Base-by-base conservation (phyloP, 805 yeast species). In the Ogataea allantospora region DNA sequence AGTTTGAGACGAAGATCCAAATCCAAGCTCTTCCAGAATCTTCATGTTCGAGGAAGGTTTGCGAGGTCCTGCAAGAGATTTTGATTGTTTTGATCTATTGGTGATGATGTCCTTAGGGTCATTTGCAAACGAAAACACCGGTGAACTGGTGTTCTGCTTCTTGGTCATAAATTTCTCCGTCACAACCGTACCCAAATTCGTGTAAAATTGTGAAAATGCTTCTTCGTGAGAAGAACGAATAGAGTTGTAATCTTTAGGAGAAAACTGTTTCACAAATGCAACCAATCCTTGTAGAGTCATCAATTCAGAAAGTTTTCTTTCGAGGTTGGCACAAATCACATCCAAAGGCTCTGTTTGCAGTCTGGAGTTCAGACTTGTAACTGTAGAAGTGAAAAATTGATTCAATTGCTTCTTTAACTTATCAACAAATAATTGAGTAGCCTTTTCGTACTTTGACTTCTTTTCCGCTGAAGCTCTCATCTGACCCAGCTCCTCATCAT, bases 381-480 rank as follows among this genome's bases (percentile, higher is more conserved):
- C 50, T 43, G 62, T 12, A 39, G 60, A 49, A 24, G 40, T 46
- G 36, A 59, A 51, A 4, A 57, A 31, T 17, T 28, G 65, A 20
- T 7, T 43, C 26, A 37, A 48, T 36, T 27, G 64, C 15, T 54
- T 58, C 19, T 60, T 63, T 36, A 83, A 68, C 21, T 71, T 65
- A 3, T 51, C 40, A 10, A 77, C 57, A 51, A 88, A 84, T 4
- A 65, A 60, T 2, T 55, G 50, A 1, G 83, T 68, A 1, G 78
- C 78, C 14, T 62, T 55, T 49, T 80, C 86, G 54, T 83, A 85
- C 5, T 67, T 70, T 11, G 67, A 63, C 41, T 78, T 72, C 51
- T 83, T 80, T 50, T 85, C 88, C 43, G 70, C 71, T 42, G 87
- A 66, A 0, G 95, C 95, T 40, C 71, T 68, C 87, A 88, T 83